A percentile compares a stretch with the other conserved stretches of the same genome.
These are phyloP conservation scores for Colletotrichum australisinense DNA, from an alignment of 2,329 filamentous ascomycete species.

Conservation along the genomic window DNA sequence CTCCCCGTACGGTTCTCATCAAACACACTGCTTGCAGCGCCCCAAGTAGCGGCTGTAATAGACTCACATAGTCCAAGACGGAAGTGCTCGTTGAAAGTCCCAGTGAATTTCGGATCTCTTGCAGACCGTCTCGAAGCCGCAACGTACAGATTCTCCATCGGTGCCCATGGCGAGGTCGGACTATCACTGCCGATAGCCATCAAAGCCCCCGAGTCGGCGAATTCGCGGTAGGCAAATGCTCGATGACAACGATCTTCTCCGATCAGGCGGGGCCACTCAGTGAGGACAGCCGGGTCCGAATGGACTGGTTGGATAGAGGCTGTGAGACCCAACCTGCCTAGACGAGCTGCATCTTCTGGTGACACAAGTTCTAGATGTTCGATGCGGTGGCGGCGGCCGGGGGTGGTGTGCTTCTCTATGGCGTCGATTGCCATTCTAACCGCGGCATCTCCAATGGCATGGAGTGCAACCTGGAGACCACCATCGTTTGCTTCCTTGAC, in stretches of 20 bases:
- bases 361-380: conserved; percentile 73
- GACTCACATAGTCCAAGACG: conserved; percentile 64
- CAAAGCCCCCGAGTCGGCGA: conserved; percentile 63
- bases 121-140: conserved; percentile 68
- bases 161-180: conserved; percentile 67
- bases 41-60: conserved; percentile 63
- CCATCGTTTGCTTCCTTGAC: conserved; percentile 64
- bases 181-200: conserved; percentile 70
- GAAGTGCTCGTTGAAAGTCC: conserved; percentile 63
- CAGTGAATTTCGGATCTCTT: conserved; percentile 55
- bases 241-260: conserved; percentile 64
- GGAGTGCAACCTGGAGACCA: conserved; percentile 70
- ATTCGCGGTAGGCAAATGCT: conserved; percentile 73
- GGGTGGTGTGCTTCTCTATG: conserved; percentile 55
- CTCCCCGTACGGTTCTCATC: conserved; percentile 65
- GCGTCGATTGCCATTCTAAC: conserved; percentile 68
- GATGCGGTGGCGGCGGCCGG: conserved; percentile 67
- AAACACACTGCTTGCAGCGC: conserved; percentile 69
- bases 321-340: conserved; percentile 70
- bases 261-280: conserved; percentile 70
- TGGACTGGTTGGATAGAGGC: conserved; percentile 70
- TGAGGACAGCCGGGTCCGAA: conserved; percentile 69
- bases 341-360: conserved; percentile 63
- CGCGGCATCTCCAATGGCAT: conserved; percentile 73
- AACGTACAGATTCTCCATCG: conserved; percentile 68